Conservation (phyloP, 2,329 filamentous ascomycete genomes). For the Dothideomycetidae sp. region DNA sequence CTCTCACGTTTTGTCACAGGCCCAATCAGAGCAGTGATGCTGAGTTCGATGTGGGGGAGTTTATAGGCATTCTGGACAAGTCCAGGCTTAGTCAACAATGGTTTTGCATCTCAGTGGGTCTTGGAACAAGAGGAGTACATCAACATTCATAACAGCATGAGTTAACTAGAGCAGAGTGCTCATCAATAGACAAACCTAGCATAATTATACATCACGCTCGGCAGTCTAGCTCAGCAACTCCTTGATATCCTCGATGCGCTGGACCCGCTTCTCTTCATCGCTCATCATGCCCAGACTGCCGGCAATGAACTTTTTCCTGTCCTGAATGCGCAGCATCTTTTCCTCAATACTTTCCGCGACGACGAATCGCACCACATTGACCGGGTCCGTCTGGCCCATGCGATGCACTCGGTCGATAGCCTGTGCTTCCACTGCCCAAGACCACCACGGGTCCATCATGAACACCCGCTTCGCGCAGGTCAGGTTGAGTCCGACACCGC, state of each 20-base stretch:
- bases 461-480: slow-evolving; percentile 81
- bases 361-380: slow-evolving; percentile 77
- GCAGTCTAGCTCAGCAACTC: slow-evolving; percentile 60
- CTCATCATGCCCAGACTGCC: slow-evolving; percentile 87
- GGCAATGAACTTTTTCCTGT: slow-evolving; percentile 94
- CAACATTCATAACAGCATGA: no score
- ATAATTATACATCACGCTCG: no score
- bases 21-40: no score
- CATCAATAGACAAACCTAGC: no score
- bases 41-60: no score
- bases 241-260: slow-evolving; percentile 86
- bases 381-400: slow-evolving; percentile 83
- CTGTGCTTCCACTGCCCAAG: slow-evolving; percentile 89
- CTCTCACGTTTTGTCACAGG: no score
- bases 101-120: no score
- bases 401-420: slow-evolving; percentile 95
- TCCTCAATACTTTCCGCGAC: slow-evolving; percentile 86
- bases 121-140: no score
- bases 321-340: slow-evolving; percentile 85
- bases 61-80: no score
- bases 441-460: slow-evolving; percentile 99
- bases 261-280: slow-evolving; percentile 81
- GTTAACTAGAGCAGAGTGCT: no score
- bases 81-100: no score
- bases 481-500: slow-evolving; percentile 85